Conservation (phyloP, 2,329 filamentous ascomycete genomes). For the Fusarium coffeatum region DNA sequence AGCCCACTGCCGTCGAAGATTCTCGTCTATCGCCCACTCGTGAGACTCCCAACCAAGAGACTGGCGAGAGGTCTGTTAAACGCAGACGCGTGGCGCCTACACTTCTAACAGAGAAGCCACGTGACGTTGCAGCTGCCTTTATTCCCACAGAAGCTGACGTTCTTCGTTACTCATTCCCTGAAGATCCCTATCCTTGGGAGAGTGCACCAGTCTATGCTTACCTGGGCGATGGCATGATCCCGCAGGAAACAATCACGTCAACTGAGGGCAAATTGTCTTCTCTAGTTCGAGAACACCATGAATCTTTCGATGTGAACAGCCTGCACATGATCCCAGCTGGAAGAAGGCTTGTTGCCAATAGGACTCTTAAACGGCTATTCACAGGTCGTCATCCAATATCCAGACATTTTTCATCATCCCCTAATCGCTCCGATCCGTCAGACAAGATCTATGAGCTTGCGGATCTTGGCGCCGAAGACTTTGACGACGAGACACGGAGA, state of each 20-base stretch:
- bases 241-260: constrained; percentile 40
- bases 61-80: constrained; percentile 36
- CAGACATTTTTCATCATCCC: constrained; percentile 21
- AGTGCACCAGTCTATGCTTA: constrained; percentile 47
- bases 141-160: constrained; percentile 45
- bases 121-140: constrained; percentile 30
- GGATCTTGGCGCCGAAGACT: constrained; percentile 44
- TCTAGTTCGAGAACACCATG: constrained; percentile 35
- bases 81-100: constrained; percentile 46
- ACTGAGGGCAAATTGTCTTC: constrained; percentile 38
- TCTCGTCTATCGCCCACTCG: background rate
- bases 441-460: constrained; percentile 25
- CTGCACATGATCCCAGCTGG: constrained; percentile 54
- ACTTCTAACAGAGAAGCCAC: constrained; percentile 39
- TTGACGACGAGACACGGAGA: constrained; percentile 67
- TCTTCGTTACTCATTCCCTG: background rate
- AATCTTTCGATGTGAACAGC: constrained; percentile 46
- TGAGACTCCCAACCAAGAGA: background rate
- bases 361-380: constrained; percentile 56
- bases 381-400: constrained; percentile 41
- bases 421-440: constrained; percentile 13
- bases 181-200: constrained; percentile 40
- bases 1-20: background rate
- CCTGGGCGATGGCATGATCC: constrained; percentile 51
- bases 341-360: constrained; percentile 57